Evolutionary conservation across 208 protist species (phyloP), one percentile per base, ranked within the genome.

Genomic region (Tetramitus jugosus): DNA sequence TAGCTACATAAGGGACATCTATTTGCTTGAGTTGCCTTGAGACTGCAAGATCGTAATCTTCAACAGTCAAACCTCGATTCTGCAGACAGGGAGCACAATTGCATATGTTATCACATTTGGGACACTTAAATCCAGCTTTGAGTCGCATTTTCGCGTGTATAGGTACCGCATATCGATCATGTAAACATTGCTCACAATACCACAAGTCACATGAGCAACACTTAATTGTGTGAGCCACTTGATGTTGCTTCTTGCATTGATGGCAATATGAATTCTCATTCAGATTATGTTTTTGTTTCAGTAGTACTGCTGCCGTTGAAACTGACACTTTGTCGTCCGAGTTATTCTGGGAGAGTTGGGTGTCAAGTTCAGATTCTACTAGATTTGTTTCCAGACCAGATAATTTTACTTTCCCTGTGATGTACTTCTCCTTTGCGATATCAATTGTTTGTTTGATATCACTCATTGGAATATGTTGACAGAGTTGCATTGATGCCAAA

Each of bases 161-260:
- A 8, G 6, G 39, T 6, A 43, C 0, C 4, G 62, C 37, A 43
- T 68, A 68, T 68, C 62, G 39, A 43, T 68, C 35, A 31, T 37
- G 42, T 29, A 68, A 42, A 43, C 62, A 68, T 43, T 40, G 35
- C n/a, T 68, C 33, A 29, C 62, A 68, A 43, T 68, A 68, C n/a
- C 6, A 29, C 1, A 7, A 0, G 29, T 43, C 0, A 42, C 35
- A 40, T 8, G 39, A 43, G 2, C 35, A 43, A 29, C 62, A 68
- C 42, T 10, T 23, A 43, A 10, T 29, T 23, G n/a, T 6, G 2
- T 3, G 2, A 68, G n/a, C 39, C 4, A 37, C 20, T 29, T 20
- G 37, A 31, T 68, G 39, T 20, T 42, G 17, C 0, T 42, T 20
- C 10, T 43, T 23, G 29, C 62, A 68, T 43, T 68, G 62, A 43